These are phyloP conservation scores for Neofusicoccum ribis DNA, from an alignment of 2,329 filamentous ascomycete genomes.

Conservation along the genomic window DNA sequence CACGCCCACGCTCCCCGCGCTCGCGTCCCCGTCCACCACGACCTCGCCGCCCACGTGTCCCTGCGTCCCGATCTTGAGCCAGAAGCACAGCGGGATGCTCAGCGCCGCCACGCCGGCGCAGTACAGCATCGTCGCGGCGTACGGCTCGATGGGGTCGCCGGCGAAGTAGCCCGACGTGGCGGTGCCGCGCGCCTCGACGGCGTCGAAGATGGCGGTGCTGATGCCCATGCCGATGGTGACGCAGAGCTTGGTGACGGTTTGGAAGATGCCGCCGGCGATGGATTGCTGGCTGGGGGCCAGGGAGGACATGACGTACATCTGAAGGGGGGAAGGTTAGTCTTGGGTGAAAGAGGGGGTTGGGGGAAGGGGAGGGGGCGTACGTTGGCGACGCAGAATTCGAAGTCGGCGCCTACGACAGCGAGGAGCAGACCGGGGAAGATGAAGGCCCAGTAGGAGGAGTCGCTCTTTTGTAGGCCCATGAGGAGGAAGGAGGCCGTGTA, in stretches of 20 bases:
- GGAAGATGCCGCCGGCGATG: slow-evolving; percentile 67
- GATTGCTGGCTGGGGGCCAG: slow-evolving; percentile 64
- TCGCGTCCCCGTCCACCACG: background rate
- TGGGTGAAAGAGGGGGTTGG: too few species aligned
- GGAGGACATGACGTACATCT: slow-evolving; percentile 68
- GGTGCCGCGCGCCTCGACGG: slow-evolving; percentile 35
- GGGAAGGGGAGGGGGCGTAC: too few species aligned
- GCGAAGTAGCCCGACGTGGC: slow-evolving; percentile 42
- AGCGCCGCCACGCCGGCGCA: slow-evolving; percentile 46
- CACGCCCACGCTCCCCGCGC: background rate
- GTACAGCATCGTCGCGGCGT: slow-evolving; percentile 55
- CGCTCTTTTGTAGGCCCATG: slow-evolving; percentile 56
- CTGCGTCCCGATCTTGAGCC: slow-evolving; percentile 56
- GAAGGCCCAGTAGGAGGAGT: slow-evolving; percentile 65
- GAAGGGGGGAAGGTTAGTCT: too few species aligned
- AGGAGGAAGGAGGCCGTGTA: slow-evolving; percentile 54
- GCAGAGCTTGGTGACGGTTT: slow-evolving; percentile 63
- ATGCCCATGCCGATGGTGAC: slow-evolving; percentile 62
- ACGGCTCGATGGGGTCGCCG: slow-evolving; percentile 50
- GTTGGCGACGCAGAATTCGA: slow-evolving; percentile 71
- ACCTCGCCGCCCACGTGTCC: slow-evolving; percentile 31
- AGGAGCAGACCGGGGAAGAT: slow-evolving; percentile 63
- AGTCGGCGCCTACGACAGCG: slow-evolving; percentile 65
- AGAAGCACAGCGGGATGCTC: slow-evolving; percentile 51
- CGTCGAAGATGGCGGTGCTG: slow-evolving; percentile 61